Percentiles rank a stretch among this genome's conserved stretches.
phyloP scores from a whole-genome alignment of 1,139 yeast species.

The Geotrichum cucujoidarum region DNA sequence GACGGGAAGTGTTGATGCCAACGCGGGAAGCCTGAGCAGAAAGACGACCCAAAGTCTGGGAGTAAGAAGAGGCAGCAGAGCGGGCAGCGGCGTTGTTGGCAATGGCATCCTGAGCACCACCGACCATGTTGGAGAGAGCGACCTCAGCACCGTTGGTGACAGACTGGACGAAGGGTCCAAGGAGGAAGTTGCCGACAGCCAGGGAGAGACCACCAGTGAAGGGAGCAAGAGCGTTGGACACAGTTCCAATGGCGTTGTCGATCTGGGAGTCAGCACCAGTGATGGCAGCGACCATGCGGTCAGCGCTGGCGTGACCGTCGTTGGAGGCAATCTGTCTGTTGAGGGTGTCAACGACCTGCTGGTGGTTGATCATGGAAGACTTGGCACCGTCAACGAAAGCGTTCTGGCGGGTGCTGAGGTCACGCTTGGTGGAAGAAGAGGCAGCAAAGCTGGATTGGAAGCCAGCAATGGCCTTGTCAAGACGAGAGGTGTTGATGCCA shows the following conservation, averaged over 20 bases:
- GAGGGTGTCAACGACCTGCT: slow-evolving; percentile 24
- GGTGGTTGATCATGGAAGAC: slow-evolving; percentile 22
- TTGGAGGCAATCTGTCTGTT: slow-evolving; percentile 16
- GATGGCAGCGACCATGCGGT: slow-evolving; percentile 21
- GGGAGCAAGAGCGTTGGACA: slow-evolving; percentile 27
- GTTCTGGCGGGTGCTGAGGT: neutral
- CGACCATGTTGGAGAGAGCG: slow-evolving; percentile 26
- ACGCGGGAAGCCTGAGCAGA: slow-evolving; percentile 1
- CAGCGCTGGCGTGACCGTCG: slow-evolving; percentile 24
- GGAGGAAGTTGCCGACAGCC: slow-evolving; percentile 27
- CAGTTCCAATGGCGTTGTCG: slow-evolving; percentile 28
- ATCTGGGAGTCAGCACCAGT: slow-evolving; percentile 31
- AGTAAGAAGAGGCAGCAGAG: slow-evolving; percentile 16
- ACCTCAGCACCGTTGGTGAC: slow-evolving; percentile 36
- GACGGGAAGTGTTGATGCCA: slow-evolving; percentile 6
- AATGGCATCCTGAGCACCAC: slow-evolving; percentile 22
- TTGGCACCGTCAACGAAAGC: slow-evolving; percentile 17
- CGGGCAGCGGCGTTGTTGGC: neutral
- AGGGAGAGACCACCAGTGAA: slow-evolving; percentile 27
- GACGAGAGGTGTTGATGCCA: slow-evolving; percentile 6
- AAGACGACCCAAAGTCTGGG: slow-evolving; percentile 13
- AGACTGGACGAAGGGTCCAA: slow-evolving; percentile 35
- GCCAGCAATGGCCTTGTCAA: neutral
- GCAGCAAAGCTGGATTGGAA: slow-evolving; percentile 1
- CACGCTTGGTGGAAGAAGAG: too few relatives aligned